These are phyloP conservation scores for Ustilago trichophora DNA, from an alignment of 1,284 basidiomycete genomes.

Conservation along the genomic window DNA sequence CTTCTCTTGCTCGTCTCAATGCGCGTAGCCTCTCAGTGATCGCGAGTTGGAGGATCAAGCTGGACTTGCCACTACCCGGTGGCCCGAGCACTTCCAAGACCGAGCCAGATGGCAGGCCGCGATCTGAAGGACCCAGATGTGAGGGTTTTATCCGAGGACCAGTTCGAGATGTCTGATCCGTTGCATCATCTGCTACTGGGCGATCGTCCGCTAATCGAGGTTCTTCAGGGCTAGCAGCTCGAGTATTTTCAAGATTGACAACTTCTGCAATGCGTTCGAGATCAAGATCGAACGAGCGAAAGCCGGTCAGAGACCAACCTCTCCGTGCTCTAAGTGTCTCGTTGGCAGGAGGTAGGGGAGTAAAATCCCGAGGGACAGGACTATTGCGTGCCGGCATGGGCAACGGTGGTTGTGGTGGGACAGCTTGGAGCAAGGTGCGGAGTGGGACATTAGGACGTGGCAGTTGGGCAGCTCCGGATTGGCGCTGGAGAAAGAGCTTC, in stretches of 20 bases:
- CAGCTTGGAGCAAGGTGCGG: slow-evolving; percentile 19
- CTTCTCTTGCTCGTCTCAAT: slow-evolving; percentile 14
- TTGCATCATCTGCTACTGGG: not conserved
- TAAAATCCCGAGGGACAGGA: not conserved
- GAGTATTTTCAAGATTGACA: slow-evolving; percentile 11
- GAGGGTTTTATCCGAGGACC: not conserved
- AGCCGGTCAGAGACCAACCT: slow-evolving; percentile 18
- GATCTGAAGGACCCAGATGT: slow-evolving; percentile 5
- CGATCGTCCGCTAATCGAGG: not conserved
- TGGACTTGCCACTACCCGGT: slow-evolving; percentile 36
- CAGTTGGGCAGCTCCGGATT: slow-evolving; percentile 9
- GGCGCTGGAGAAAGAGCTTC: slow-evolving; percentile 14
- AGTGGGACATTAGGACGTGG: not conserved
- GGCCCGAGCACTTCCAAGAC: slow-evolving; percentile 37
- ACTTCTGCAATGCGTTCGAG: slow-evolving; percentile 27
- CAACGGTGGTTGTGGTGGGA: slow-evolving; percentile 18
- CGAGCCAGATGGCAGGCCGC: slow-evolving; percentile 36
- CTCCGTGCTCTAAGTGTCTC: slow-evolving; percentile 4
- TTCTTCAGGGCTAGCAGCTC: not conserved
- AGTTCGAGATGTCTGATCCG: not conserved
- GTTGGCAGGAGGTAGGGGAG: not conserved
- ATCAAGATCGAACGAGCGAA: slow-evolving; percentile 30
- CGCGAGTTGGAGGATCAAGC: slow-evolving; percentile 24
- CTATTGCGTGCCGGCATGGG: not conserved
- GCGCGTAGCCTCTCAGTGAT: slow-evolving; percentile 35